These are phyloP conservation scores for Lepraria neglecta DNA, from an alignment of 495 filamentous ascomycete species.

Conservation along the genomic window DNA sequence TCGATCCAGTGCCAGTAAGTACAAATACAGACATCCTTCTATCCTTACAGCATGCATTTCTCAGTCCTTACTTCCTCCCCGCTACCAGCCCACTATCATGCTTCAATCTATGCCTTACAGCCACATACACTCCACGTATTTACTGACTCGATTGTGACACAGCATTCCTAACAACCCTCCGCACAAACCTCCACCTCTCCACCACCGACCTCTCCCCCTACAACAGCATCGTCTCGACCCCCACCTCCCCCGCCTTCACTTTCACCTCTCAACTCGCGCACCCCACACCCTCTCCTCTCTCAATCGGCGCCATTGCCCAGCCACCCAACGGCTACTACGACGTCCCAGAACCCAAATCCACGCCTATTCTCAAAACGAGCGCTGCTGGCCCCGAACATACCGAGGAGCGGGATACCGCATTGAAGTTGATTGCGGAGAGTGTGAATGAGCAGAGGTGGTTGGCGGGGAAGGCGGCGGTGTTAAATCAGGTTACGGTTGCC, in stretches of 20 bases:
- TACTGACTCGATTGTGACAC: neutral
- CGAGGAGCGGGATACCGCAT: too few species aligned
- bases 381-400: too few species aligned
- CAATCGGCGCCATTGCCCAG: slow-evolving; percentile 24
- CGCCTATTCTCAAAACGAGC: too few species aligned
- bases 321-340: slow-evolving; percentile 19
- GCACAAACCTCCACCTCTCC: slow-evolving; percentile 30
- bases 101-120: neutral
- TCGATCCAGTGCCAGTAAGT: slow-evolving; percentile 27
- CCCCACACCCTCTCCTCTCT: slow-evolving; percentile 25
- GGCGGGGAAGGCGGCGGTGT: too few species aligned
- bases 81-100: neutral
- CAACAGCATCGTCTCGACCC: slow-evolving; percentile 22
- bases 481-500: too few species aligned
- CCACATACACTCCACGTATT: too few species aligned
- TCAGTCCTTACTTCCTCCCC: neutral
- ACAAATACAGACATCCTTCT: neutral
- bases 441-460: too few species aligned
- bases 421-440: too few species aligned
- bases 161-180: slow-evolving; percentile 31
- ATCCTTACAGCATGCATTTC: neutral
- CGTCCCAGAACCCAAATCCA: slow-evolving; percentile 26
- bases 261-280: slow-evolving; percentile 16
- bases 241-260: slow-evolving; percentile 21
- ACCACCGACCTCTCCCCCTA: slow-evolving; percentile 24